These are phyloP conservation scores for Clarireedia hainanense DNA, from an alignment of 2,329 filamentous ascomycete species.

Conservation along the genomic window DNA sequence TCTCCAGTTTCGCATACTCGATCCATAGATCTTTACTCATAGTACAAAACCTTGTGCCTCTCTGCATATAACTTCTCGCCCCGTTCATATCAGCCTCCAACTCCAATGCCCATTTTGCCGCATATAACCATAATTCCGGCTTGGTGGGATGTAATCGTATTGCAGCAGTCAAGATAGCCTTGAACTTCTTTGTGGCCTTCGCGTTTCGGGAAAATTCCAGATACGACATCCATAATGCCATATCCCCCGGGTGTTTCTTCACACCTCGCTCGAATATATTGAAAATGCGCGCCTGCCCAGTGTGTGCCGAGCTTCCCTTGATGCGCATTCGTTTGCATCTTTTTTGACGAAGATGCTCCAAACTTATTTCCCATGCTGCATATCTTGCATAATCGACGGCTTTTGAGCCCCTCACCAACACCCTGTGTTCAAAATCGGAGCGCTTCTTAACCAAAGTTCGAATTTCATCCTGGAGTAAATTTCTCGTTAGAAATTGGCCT, in stretches of 20 bases:
- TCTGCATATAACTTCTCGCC: conserved; percentile 78
- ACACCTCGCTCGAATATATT: conserved; percentile 84
- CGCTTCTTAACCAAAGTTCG: conserved; percentile 80
- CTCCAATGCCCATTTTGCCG: conserved; percentile 72
- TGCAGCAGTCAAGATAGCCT: conserved; percentile 56
- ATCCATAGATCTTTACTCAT: conserved; percentile 69
- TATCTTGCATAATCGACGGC: conserved; percentile 79
- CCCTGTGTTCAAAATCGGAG: conserved; percentile 85
- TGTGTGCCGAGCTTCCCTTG: conserved; percentile 55
- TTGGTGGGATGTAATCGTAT: conserved; percentile 81
- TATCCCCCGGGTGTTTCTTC: conserved; percentile 72
- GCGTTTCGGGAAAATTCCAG: conserved; percentile 69
- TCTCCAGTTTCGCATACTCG: conserved; percentile 84
- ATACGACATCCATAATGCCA: conserved; percentile 83
- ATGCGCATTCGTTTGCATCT: conserved; percentile 75
- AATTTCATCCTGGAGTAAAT: conserved; percentile 66
- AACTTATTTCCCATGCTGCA: conserved; percentile 60
- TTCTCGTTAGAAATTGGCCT: not conserved
- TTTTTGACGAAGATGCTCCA: conserved; percentile 73
- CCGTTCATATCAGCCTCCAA: conserved; percentile 78
- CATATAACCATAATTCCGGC: conserved; percentile 73
- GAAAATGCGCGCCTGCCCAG: conserved; percentile 76
- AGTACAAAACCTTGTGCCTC: conserved; percentile 84
- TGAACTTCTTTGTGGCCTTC: conserved; percentile 59
- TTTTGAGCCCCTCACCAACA: conserved; percentile 72